Percentiles rank a stretch among this genome's conserved stretches.
phyloP scores from a whole-genome alignment of 805 yeast genomes.

The Nakazawaea siamensis region DNA sequence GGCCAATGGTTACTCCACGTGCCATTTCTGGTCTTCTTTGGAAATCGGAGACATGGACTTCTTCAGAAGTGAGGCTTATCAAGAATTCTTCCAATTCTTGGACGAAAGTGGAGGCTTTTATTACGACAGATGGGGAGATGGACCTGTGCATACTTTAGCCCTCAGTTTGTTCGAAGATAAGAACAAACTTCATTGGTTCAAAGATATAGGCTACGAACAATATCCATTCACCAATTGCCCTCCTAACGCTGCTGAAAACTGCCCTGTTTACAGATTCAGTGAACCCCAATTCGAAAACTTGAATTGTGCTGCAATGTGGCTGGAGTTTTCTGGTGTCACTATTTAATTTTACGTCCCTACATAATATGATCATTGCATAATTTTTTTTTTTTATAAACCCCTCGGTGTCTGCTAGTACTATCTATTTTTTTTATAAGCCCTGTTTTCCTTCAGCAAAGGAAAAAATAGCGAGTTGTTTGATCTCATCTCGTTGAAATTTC shows the following conservation, averaged over 20 bases:
- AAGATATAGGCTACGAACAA: constrained; percentile 44
- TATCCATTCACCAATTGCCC: constrained; percentile 42
- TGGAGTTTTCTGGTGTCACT: no score
- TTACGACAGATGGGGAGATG: constrained; percentile 62
- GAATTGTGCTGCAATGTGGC: constrained; percentile 8
- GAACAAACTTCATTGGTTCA: constrained; percentile 40
- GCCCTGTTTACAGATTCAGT: constrained; percentile 1
- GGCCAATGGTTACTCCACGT: constrained; percentile 58
- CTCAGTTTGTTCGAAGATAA: constrained; percentile 39
- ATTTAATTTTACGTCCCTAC: no score
- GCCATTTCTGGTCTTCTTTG: constrained; percentile 87
- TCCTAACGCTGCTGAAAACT: constrained; percentile 15
- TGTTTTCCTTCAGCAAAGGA: no score
- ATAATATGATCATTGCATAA: no score
- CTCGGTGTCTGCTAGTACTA: no score
- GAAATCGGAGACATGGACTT: constrained; percentile 72
- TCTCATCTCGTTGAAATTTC: no score
- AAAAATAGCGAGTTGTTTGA: no score
- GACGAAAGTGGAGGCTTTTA: constrained; percentile 76
- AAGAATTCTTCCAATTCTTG: constrained; percentile 55
- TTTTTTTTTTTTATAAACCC: no score
- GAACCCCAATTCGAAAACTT: constrained; percentile 5
- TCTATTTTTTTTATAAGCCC: no score
- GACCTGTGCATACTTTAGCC: constrained; percentile 46
- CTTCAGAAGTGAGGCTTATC: constrained; percentile 66